Evolutionary conservation across 306 rosid genomes (phyloP).

Genomic region (Rosa lucieae): DNA sequence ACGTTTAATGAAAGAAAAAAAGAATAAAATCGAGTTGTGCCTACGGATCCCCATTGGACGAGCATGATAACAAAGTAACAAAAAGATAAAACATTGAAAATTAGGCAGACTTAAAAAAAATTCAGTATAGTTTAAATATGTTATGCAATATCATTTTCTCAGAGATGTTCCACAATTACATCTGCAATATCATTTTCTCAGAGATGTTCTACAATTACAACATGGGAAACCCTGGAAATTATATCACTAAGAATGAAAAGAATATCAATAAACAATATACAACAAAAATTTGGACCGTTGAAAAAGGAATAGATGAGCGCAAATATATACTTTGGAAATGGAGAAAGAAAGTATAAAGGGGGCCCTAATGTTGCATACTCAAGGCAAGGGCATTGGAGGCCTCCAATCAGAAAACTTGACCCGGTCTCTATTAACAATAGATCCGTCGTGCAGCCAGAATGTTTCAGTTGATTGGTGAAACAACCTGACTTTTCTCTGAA

Average conservation of each 20-base stretch:
- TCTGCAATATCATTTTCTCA: not conserved
- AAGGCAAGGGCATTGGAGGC: slow-evolving; percentile 76
- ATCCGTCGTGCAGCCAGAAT: slow-evolving; percentile 89
- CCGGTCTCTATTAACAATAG: slow-evolving; percentile 66
- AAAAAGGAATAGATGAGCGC: not conserved
- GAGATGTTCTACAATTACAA: slow-evolving; percentile 5
- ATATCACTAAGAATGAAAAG: not conserved
- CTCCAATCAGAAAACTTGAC: slow-evolving; percentile 77
- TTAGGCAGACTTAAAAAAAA: too few relatives aligned
- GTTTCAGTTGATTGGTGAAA: slow-evolving; percentile 94
- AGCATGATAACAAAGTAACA: too few relatives aligned
- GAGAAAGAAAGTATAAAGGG: slow-evolving; percentile 24
- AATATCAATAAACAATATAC: not conserved
- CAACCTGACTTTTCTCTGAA: slow-evolving; percentile 84
- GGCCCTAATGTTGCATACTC: slow-evolving; percentile 26
- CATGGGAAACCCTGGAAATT: not conserved
- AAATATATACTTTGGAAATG: not conserved
- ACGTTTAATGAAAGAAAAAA: not conserved
- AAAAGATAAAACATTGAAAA: too few relatives aligned
- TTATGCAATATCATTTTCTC: too few relatives aligned
- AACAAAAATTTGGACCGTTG: not conserved
- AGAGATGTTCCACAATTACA: too few relatives aligned
- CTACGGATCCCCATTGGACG: too few relatives aligned
- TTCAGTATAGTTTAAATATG: too few relatives aligned
- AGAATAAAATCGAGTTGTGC: too few relatives aligned